phyloP scores from a whole-genome alignment of 2,329 filamentous ascomycete species.

The Colletotrichum viniferum region DNA sequence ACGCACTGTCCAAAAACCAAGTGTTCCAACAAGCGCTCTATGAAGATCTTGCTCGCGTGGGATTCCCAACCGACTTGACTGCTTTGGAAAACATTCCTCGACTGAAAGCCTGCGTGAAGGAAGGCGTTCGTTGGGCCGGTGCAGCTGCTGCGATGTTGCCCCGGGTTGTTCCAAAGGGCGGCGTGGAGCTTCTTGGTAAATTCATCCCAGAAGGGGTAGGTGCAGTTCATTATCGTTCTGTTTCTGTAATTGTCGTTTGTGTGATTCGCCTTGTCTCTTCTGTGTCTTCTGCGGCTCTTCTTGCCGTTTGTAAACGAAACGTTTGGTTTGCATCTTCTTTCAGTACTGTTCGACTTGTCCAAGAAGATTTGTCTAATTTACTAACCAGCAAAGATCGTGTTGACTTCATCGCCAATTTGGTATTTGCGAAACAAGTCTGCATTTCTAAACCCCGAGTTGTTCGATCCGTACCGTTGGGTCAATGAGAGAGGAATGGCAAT shows the following conservation, averaged over 20 bases:
- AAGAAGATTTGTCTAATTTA: neutral
- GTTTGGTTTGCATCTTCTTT: neutral
- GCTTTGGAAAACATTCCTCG: slow-evolving; percentile 26
- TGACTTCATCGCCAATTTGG: slow-evolving; percentile 33
- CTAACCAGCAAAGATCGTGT: slow-evolving; percentile 21
- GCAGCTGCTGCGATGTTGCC: slow-evolving; percentile 31
- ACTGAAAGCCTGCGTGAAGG: slow-evolving; percentile 28
- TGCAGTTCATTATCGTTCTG: neutral
- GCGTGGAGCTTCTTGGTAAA: slow-evolving; percentile 25
- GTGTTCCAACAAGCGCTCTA: slow-evolving; percentile 28
- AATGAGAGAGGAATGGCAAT: neutral
- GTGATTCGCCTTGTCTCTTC: fast-evolving
- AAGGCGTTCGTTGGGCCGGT: slow-evolving; percentile 31
- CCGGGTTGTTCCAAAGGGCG: slow-evolving; percentile 26
- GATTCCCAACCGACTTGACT: slow-evolving; percentile 28
- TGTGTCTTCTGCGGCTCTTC: neutral
- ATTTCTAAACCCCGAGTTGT: slow-evolving; percentile 27
- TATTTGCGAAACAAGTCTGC: slow-evolving; percentile 30
- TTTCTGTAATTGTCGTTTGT: neutral
- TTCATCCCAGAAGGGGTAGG: slow-evolving; percentile 28
- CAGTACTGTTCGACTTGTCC: neutral
- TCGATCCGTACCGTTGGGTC: slow-evolving; percentile 30
- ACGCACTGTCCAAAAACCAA: slow-evolving; percentile 28
- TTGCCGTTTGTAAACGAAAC: neutral
- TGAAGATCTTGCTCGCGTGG: slow-evolving; percentile 21